phyloP scores from a whole-genome alignment of 2,329 filamentous ascomycete genomes.

The Neofusicoccum cordaticola region DNA sequence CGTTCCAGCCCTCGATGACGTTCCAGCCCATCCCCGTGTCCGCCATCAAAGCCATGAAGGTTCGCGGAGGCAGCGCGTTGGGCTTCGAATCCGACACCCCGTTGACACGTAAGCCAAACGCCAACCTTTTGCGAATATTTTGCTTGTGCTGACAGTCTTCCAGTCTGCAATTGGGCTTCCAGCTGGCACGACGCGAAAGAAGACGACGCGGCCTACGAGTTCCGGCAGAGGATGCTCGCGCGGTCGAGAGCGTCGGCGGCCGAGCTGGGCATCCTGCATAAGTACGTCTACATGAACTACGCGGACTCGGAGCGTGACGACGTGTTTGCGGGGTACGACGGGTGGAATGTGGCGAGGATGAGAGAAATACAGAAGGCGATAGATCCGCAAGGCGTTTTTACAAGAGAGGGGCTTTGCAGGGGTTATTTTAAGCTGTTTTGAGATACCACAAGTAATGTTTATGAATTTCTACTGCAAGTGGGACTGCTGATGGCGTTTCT shows the following conservation, averaged over 20 bases:
- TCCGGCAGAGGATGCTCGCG: background rate
- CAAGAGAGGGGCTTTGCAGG: conserved; percentile 2
- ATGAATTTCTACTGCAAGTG: background rate
- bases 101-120: background rate
- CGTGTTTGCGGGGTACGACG: conserved; percentile 24
- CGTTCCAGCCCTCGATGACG: background rate
- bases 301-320: conserved; percentile 13
- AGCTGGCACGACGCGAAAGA: background rate
- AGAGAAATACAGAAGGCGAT: conserved; percentile 15
- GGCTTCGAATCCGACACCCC: background rate
- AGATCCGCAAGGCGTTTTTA: conserved; percentile 24
- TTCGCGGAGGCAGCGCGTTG: background rate
- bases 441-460: conserved; percentile 12
- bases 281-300: conserved; percentile 16
- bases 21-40: background rate
- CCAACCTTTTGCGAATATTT: background rate
- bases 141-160: background rate
- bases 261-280: background rate
- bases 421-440: conserved; percentile 12
- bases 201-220: background rate
- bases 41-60: background rate
- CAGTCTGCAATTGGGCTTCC: background rate
- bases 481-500: no score
- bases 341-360: conserved; percentile 19
- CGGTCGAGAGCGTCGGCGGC: background rate